Evolutionary conservation across 768 basidiomycete genomes (phyloP).

Genomic region (Suillus lakei): DNA sequence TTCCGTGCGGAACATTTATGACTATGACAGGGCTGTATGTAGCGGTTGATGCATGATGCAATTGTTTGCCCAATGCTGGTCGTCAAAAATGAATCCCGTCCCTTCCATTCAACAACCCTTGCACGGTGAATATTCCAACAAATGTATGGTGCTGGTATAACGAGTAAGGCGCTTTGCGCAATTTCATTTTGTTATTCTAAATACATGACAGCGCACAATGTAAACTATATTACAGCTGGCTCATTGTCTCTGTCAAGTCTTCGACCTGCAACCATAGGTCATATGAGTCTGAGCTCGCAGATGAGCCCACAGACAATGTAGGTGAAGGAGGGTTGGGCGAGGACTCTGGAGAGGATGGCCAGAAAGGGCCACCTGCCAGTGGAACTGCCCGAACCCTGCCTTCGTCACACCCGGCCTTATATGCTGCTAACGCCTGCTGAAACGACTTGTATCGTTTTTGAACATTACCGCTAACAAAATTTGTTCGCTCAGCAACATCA

Average conservation of each 20-base stretch:
- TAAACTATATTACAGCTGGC: not conserved
- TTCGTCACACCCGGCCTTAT: not conserved
- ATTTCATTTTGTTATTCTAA: not conserved
- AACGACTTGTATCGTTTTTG: not conserved
- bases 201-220: not conserved
- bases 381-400: not conserved
- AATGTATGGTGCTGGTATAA: no score
- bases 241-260: not conserved
- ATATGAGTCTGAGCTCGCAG: not conserved
- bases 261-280: slow-evolving; percentile 8
- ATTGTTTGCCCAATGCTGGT: no score
- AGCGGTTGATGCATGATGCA: no score
- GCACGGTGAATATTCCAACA: no score
- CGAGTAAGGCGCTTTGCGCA: no score
- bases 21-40: no score
- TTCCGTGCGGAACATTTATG: no score
- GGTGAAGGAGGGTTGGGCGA: not conserved
- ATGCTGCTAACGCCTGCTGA: not conserved
- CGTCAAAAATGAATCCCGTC: no score
- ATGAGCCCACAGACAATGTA: not conserved
- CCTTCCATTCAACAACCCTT: no score
- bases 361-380: not conserved
- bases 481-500: not conserved
- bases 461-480: not conserved
- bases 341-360: not conserved